Evolutionary conservation across 345 rosid genomes (phyloP), one percentile per base, ranked within the genome.

Genomic region (Eutrema heterophyllum): DNA sequence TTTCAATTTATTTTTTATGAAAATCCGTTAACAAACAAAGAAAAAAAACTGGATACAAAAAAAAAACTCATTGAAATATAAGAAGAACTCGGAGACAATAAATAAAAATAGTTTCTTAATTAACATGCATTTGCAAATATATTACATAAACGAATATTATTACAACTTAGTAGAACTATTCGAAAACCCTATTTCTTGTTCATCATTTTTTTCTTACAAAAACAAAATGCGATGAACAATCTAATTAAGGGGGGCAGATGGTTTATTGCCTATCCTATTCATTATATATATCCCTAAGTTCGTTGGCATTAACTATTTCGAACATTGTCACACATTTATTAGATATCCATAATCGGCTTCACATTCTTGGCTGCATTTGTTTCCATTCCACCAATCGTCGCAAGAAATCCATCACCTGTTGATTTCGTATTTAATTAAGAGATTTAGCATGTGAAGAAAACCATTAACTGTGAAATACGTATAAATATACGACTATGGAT

Each of bases 371-470:
- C 74, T 75, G 48, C 69, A 43, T 68, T 51, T 72, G 70, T 76
- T 86, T 88, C 87, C 93, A 81, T 60, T 88, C 82, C 36, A 82
- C 87, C 81, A 88, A 67, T 27, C 85, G 85, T 59, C 75, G 78
- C 79, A 88, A 76, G 78, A 88, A 88, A 43, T 72, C 81, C 93
- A 83, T 88, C 43, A 88, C 93, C 93, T 88, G 61, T 70, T 41
- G n/a, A 68, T 62, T 66, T 50, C 14, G 41, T 59, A 30, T 59
- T 67, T 12, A 9, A 12, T 67, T 12, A 9, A 12, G 76, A 40
- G 68, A 68, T 10, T 65, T 73, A 64, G 50, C 13, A 54, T 24
- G n/a, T 35, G 16, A 35, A 53, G 7, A 62, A 21, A 10, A 48
- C 40, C 9, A 60, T 29, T 36, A 33, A 70, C 49, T 58, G 15